phyloP scores from a whole-genome alignment of 768 basidiomycete species.

The Jaapia argillacea region DNA sequence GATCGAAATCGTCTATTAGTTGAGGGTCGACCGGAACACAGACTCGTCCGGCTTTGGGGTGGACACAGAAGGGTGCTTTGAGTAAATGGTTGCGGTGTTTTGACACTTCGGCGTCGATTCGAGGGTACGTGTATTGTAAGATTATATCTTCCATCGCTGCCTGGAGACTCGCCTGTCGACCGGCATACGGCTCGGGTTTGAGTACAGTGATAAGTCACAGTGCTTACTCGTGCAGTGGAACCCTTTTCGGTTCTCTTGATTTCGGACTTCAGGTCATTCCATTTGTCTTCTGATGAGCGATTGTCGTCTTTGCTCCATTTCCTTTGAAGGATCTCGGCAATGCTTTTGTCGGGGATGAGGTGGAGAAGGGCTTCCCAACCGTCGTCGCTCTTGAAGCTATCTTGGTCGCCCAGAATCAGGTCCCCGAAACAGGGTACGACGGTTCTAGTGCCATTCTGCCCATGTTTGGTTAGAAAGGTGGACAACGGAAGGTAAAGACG shows the following conservation, averaged over 20 bases:
- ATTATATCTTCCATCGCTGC: constrained; percentile 77
- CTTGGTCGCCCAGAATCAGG: constrained; percentile 73
- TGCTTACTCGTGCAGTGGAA: constrained; percentile 23
- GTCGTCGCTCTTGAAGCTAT: constrained; percentile 62
- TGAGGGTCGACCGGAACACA: constrained; percentile 90
- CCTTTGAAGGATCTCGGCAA: constrained; percentile 36
- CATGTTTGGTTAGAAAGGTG: not conserved
- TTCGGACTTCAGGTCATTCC: constrained; percentile 49
- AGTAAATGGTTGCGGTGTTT: constrained; percentile 96
- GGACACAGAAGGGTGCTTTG: constrained; percentile 95
- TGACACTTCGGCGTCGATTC: constrained; percentile 94
- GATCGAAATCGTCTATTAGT: constrained; percentile 73
- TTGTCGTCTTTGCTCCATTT: constrained; percentile 49
- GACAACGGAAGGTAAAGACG: constrained; percentile 9
- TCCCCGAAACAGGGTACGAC: constrained; percentile 34
- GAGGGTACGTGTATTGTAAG: constrained; percentile 90
- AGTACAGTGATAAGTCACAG: not conserved
- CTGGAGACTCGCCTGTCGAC: constrained; percentile 20
- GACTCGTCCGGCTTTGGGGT: constrained; percentile 91
- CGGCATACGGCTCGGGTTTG: not conserved
- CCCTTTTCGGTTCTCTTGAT: constrained; percentile 22
- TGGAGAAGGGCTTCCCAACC: constrained; percentile 70
- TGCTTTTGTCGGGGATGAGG: constrained; percentile 56
- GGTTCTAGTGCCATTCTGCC: not conserved
- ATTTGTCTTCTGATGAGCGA: constrained; percentile 59